A percentile compares a stretch with the other conserved stretches of the same genome.
Evolutionary conservation across 2,329 filamentous ascomycete genomes (phyloP).

Genomic region (Tympanopsis confertula): DNA sequence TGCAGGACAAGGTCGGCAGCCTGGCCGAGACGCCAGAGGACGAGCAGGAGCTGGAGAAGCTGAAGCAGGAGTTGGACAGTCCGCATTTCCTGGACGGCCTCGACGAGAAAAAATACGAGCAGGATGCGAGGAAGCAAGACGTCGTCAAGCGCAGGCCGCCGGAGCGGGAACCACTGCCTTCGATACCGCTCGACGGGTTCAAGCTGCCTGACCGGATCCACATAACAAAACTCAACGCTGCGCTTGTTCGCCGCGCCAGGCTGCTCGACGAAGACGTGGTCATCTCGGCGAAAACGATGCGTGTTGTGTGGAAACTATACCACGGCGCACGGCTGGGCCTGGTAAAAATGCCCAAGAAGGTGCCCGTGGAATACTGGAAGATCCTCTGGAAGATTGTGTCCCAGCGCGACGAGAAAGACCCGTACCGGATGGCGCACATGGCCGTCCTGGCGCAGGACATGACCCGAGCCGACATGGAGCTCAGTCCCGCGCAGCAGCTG

Average conservation of each 20-base stretch:
- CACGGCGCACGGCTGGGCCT: slow-evolving; percentile 30
- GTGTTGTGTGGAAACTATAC: slow-evolving; percentile 33
- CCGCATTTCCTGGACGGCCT: slow-evolving; percentile 11
- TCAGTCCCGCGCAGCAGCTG: slow-evolving; percentile 48
- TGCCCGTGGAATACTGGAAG: slow-evolving; percentile 52
- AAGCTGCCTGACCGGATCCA: slow-evolving; percentile 24
- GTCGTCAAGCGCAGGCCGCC: no score
- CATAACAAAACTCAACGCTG: slow-evolving; percentile 20
- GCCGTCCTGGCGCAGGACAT: slow-evolving; percentile 56
- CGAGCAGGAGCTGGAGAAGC: slow-evolving; percentile 20
- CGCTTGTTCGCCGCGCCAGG: slow-evolving; percentile 11
- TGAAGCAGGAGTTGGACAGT: slow-evolving; percentile 22
- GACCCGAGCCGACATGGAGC: slow-evolving; percentile 38
- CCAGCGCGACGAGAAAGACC: slow-evolving; percentile 31
- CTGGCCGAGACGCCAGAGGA: slow-evolving; percentile 20
- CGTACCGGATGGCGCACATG: slow-evolving; percentile 48
- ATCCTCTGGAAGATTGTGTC: slow-evolving; percentile 54
- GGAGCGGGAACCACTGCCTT: slow-evolving; percentile 11
- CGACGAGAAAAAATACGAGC: slow-evolving; percentile 13
- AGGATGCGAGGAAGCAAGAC: slow-evolving; percentile 7
- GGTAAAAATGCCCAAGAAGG: slow-evolving; percentile 31
- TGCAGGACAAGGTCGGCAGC: neutral
- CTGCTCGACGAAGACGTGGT: slow-evolving; percentile 6
- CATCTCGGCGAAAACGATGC: neutral
- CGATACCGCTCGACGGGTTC: slow-evolving; percentile 22